Conservation (phyloP, 352 stramenopile species). For the Halophytophthora batemanensis region DNA sequence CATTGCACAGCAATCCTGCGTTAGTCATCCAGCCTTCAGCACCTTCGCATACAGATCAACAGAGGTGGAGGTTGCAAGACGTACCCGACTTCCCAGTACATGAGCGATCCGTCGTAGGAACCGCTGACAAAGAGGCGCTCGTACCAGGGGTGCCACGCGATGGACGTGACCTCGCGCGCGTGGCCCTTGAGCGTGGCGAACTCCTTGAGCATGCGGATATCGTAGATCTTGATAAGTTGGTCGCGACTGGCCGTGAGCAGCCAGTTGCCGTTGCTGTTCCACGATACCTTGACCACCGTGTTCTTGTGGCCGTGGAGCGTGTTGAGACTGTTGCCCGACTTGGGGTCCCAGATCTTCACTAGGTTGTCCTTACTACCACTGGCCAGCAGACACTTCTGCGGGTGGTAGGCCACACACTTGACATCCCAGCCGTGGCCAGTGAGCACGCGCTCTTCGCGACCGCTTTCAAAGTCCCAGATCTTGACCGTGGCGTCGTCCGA, state of each 20-base stretch:
- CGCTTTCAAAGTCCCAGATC: constrained; percentile 89
- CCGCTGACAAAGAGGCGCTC: constrained; percentile 96
- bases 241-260: constrained; percentile 95
- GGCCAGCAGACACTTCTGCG: constrained; percentile 91
- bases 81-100: constrained; percentile 97
- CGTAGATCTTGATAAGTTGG: constrained; percentile 98
- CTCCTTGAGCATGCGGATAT: constrained; percentile 97
- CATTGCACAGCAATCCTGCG: no score
- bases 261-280: constrained; percentile 98
- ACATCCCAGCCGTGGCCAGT: constrained; percentile 98
- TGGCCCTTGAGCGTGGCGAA: constrained; percentile 94
- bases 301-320: constrained; percentile 98
- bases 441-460: constrained; percentile 92
- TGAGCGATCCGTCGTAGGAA: constrained; percentile 95
- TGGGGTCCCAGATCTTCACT: constrained; percentile 98
- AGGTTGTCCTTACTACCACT: constrained; percentile 96
- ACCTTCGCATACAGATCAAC: no score
- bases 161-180: constrained; percentile 94
- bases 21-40: no score
- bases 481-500: constrained; percentile 96
- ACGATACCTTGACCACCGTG: constrained; percentile 96
- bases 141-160: constrained; percentile 97
- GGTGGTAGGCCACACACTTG: constrained; percentile 97
- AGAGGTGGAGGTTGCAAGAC: constrained; percentile 13
- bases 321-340: constrained; percentile 88